A percentile compares a stretch with the other conserved stretches of the same genome.
Evolutionary conservation across 495 filamentous ascomycete genomes (phyloP).

Genomic region (Penicillium salamii): DNA sequence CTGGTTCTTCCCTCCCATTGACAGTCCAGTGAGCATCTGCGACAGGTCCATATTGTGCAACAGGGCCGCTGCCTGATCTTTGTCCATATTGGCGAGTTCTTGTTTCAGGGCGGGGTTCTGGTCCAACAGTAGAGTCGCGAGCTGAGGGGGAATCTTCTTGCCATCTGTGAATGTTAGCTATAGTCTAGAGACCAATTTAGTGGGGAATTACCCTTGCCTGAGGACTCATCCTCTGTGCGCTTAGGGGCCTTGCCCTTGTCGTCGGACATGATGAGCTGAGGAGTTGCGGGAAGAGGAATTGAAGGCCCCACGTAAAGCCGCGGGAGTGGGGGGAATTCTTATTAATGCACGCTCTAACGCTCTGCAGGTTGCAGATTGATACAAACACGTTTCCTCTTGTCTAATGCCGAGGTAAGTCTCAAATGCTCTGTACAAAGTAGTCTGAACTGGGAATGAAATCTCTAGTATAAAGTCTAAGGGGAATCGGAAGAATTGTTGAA

Average conservation of each 20-base stretch:
- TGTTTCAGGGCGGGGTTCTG: slow-evolving; percentile 51
- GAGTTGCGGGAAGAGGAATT: slow-evolving; percentile 17
- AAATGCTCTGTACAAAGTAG: no score
- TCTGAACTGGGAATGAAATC: no score
- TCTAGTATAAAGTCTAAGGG: background rate
- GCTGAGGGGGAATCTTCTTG: slow-evolving; percentile 40
- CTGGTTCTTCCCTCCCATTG: slow-evolving; percentile 73
- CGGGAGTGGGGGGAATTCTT: slow-evolving; percentile 7
- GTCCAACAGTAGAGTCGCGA: slow-evolving; percentile 44
- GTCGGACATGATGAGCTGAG: slow-evolving; percentile 34
- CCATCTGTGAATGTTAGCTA: no score
- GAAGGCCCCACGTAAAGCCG: slow-evolving; percentile 34
- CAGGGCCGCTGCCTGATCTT: slow-evolving; percentile 54
- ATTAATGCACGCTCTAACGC: no score
- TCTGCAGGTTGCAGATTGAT: no score
- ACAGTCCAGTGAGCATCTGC: slow-evolving; percentile 79
- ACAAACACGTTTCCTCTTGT: background rate
- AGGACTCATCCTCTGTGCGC: slow-evolving; percentile 17
- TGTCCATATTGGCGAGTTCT: slow-evolving; percentile 44
- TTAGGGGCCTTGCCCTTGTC: slow-evolving; percentile 42
- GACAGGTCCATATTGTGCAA: slow-evolving; percentile 71
- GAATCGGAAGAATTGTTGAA: slow-evolving; percentile 28
- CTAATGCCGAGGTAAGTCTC: no score
- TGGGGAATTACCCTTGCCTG: slow-evolving; percentile 11
- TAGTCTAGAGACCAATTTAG: no score